Percentiles rank a stretch among this genome's conserved stretches.
phyloP scores from a whole-genome alignment of 257 asterid species.

The Solanum gracilifrons region DNA sequence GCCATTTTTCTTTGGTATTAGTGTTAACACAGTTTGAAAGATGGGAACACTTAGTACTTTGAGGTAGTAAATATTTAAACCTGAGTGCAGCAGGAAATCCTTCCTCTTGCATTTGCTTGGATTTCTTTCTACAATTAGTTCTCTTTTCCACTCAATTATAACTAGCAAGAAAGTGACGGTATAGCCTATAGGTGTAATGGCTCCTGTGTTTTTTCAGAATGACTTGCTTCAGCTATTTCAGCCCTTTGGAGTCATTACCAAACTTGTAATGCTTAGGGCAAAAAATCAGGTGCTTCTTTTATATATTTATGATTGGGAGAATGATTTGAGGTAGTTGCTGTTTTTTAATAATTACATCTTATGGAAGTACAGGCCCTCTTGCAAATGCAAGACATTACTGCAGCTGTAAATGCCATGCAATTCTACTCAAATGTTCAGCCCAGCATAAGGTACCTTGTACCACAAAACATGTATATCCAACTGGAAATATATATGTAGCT shows the following conservation, averaged over 20 bases:
- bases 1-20: background rate
- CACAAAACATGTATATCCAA: background rate
- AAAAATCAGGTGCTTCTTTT: constrained; percentile 71
- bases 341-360: background rate
- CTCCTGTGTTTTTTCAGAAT: constrained; percentile 34
- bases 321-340: background rate
- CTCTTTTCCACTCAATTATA: background rate
- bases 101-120: background rate
- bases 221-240: constrained; percentile 97
- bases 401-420: constrained; percentile 85
- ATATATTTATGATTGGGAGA: background rate
- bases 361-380: constrained; percentile 64
- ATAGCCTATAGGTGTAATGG: background rate
- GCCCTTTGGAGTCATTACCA: constrained; percentile 86
- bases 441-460: constrained; percentile 53
- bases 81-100: background rate
- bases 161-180: background rate
- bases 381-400: constrained; percentile 89
- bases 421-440: constrained; percentile 78
- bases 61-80: background rate
- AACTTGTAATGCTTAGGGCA: constrained; percentile 97
- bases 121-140: background rate
- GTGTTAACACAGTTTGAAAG: background rate
- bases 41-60: background rate
- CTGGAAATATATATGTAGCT: background rate